A percentile compares a stretch with the other conserved stretches of the same genome.
These are phyloP conservation scores for Starmerella potacharoeniae DNA, from an alignment of 805 yeast genomes.

Conservation along the genomic window DNA sequence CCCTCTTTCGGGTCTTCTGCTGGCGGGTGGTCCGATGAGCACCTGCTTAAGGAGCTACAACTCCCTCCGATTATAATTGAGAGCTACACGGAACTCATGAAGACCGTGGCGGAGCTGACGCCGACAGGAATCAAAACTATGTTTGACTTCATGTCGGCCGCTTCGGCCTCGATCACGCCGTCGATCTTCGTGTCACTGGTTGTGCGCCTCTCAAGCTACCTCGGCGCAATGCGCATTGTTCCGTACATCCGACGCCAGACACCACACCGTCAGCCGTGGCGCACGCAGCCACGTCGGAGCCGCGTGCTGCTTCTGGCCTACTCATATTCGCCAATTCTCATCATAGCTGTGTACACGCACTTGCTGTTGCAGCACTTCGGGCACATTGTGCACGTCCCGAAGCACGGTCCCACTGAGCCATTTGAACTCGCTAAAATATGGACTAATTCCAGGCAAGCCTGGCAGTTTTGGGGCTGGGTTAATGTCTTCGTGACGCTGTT, in stretches of 20 bases:
- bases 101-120: slow-evolving; percentile 30
- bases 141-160: slow-evolving; percentile 37
- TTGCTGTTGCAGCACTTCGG: slow-evolving; percentile 66
- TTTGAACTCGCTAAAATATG: slow-evolving; percentile 21
- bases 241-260: slow-evolving; percentile 44
- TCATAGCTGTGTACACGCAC: slow-evolving; percentile 92
- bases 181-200: slow-evolving; percentile 73
- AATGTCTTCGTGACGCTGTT: slow-evolving; percentile 70
- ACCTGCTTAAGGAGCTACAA: slow-evolving; percentile 21
- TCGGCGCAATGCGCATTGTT: slow-evolving; percentile 84
- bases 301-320: slow-evolving; percentile 40
- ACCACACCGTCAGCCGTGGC: slow-evolving; percentile 2
- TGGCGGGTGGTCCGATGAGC: background rate
- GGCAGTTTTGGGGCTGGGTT: slow-evolving; percentile 97
- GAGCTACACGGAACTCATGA: slow-evolving; percentile 29
- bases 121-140: slow-evolving; percentile 34
- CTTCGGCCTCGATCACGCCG: slow-evolving; percentile 57
- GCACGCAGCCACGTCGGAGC: slow-evolving; percentile 16
- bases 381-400: slow-evolving; percentile 20
- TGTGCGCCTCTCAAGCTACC: slow-evolving; percentile 73
- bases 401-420: background rate
- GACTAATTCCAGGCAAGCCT: slow-evolving; percentile 41
- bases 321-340: slow-evolving; percentile 85
- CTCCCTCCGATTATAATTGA: slow-evolving; percentile 33
- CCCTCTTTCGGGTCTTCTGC: background rate